Conservation (phyloP, 129 eudicot species). For the Centrapalus pauciflorus region DNA sequence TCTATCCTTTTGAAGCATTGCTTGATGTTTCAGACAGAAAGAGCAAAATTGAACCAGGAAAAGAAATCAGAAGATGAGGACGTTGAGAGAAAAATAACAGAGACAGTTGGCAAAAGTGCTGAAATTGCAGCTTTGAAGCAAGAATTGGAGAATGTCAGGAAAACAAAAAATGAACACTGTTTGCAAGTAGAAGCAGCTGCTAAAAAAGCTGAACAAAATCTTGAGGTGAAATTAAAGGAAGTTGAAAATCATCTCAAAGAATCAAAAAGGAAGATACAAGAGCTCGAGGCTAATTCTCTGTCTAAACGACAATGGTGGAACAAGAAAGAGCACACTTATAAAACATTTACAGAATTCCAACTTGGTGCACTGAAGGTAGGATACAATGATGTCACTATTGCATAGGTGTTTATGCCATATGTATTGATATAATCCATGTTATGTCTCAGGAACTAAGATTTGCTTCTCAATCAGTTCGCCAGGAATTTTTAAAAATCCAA, state of each 20-base stretch:
- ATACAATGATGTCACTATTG: neutral
- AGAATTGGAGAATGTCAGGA: constrained; percentile 48
- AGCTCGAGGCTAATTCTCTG: constrained; percentile 49
- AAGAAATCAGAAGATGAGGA: constrained; percentile 51
- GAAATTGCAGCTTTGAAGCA: constrained; percentile 44
- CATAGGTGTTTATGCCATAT: neutral
- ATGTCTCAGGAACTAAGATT: constrained; percentile 69
- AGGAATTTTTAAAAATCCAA: constrained; percentile 53
- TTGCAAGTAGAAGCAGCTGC: constrained; percentile 38
- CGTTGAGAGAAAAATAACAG: constrained; percentile 25
- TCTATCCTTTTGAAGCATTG: neutral
- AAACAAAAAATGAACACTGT: constrained; percentile 36
- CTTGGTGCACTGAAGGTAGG: constrained; percentile 66
- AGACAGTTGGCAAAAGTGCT: constrained; percentile 33
- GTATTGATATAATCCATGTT: constrained; percentile 14
- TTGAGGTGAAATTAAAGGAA: constrained; percentile 47
- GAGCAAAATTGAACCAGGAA: constrained; percentile 35
- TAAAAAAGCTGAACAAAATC: constrained; percentile 45
- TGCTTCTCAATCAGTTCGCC: constrained; percentile 82
- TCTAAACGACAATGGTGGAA: constrained; percentile 49
- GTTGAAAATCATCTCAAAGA: constrained; percentile 38
- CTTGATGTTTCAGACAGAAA: constrained; percentile 40
- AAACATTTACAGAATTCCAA: constrained; percentile 62
- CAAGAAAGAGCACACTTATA: constrained; percentile 59
- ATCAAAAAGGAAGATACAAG: constrained; percentile 45